These are phyloP conservation scores for Epichloe sp. DNA, from an alignment of 2,329 filamentous ascomycete genomes.

Conservation along the genomic window DNA sequence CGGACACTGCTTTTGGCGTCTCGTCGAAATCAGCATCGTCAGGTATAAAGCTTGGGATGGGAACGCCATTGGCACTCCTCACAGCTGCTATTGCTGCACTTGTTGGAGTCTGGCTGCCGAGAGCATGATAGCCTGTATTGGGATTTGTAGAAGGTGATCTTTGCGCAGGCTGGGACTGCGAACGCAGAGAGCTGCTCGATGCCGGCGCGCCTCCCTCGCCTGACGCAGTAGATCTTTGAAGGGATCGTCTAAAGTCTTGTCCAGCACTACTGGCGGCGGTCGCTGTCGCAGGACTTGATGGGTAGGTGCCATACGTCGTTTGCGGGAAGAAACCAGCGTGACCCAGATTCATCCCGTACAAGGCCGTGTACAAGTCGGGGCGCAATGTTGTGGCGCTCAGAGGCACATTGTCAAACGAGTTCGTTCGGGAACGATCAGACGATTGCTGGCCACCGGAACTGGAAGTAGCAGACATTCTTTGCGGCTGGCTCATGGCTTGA, in stretches of 20 bases:
- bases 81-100: conserved; percentile 22
- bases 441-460: conserved; percentile 17
- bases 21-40: conserved; percentile 40
- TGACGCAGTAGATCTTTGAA: conserved; percentile 39
- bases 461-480: conserved; percentile 15
- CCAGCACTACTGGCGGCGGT: conserved; percentile 25
- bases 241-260: conserved; percentile 42
- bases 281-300: conserved; percentile 41
- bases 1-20: conserved; percentile 25
- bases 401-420: conserved; percentile 49
- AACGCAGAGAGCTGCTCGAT: conserved; percentile 44
- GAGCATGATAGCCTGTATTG: conserved; percentile 11
- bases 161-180: conserved; percentile 53
- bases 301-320: conserved; percentile 37
- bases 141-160: conserved; percentile 24
- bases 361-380: conserved; percentile 39
- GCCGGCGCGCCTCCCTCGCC: conserved; percentile 34
- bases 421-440: conserved; percentile 43
- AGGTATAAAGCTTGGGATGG: conserved; percentile 42
- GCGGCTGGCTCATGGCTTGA: conserved; percentile 21
- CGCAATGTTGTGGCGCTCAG: conserved; percentile 40
- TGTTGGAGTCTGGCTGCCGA: conserved; percentile 21
- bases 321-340: conserved; percentile 33
- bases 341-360: conserved; percentile 30
- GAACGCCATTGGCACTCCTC: conserved; percentile 33